Evolutionary conservation across 2,329 filamentous ascomycete species (phyloP).

Genomic region (Paramyrothecium sp.): DNA sequence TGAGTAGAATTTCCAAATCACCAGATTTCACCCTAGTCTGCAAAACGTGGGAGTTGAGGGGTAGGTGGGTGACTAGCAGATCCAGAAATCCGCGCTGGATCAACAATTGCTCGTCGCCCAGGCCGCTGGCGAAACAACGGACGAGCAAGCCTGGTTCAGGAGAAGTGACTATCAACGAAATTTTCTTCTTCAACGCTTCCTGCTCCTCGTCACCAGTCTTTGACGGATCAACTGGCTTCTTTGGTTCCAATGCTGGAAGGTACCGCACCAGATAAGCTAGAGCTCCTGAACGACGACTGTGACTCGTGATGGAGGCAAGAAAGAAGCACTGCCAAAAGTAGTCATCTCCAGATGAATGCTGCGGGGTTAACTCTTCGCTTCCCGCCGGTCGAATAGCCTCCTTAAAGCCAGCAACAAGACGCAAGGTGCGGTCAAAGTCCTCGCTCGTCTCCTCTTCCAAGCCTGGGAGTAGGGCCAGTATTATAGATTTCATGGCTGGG

Average conservation of each 20-base stretch:
- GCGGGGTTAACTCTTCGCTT: conserved; percentile 48
- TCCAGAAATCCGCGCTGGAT: conserved; percentile 95
- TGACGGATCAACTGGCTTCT: neutral
- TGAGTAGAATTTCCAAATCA: conserved; percentile 79
- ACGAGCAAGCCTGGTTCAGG: conserved; percentile 90
- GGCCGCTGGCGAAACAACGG: conserved; percentile 86
- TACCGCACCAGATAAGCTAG: conserved; percentile 81
- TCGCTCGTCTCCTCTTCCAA: conserved; percentile 96
- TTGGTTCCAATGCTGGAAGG: conserved; percentile 53
- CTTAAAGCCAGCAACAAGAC: conserved; percentile 76
- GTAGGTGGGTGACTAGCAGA: conserved; percentile 84
- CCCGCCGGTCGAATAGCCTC: conserved; percentile 57
- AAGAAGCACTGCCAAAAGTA: conserved; percentile 99
- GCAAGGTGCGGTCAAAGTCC: conserved; percentile 87
- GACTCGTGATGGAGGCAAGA: conserved; percentile 85
- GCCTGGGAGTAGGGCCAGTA: conserved; percentile 85
- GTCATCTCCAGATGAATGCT: conserved; percentile 65
- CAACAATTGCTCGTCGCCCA: conserved; percentile 82
- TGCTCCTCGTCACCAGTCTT: conserved; percentile 12
- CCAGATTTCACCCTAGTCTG: conserved; percentile 69
- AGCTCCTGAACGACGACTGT: conserved; percentile 79
- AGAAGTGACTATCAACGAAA: conserved; percentile 69
- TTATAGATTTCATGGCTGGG: conserved; percentile 85
- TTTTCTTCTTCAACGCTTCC: conserved; percentile 41
- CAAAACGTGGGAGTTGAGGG: conserved; percentile 77